Evolutionary conservation across 2,329 filamentous ascomycete species (phyloP).

Genomic region (Phialocephala sp.): DNA sequence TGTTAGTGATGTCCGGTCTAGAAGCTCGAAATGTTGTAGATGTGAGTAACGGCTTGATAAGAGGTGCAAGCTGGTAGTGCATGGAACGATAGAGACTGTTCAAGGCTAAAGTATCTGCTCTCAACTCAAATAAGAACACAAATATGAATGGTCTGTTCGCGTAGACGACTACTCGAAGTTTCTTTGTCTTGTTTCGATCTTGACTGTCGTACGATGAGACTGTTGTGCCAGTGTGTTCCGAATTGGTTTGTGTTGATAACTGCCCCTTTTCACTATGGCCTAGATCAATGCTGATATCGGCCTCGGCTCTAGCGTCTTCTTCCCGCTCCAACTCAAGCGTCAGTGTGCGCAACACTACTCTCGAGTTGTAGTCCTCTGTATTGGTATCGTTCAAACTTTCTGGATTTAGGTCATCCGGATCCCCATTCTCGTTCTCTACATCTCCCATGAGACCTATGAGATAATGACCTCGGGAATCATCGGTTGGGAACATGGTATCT

Average conservation of each 20-base stretch:
- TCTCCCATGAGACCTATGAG: conserved; percentile 73
- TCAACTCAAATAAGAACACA: conserved; percentile 71
- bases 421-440: conserved; percentile 53
- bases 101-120: conserved; percentile 62
- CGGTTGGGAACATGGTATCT: not conserved
- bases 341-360: conserved; percentile 68
- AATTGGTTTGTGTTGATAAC: conserved; percentile 25
- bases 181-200: conserved; percentile 59
- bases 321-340: conserved; percentile 65
- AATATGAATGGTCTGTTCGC: conserved; percentile 78
- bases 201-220: conserved; percentile 49
- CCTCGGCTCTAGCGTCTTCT: conserved; percentile 48
- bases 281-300: conserved; percentile 54
- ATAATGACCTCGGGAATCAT: conserved; percentile 55
- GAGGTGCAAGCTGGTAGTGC: conserved; percentile 64
- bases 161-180: conserved; percentile 74
- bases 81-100: conserved; percentile 63
- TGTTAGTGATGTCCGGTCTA: conserved; percentile 47
- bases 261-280: conserved; percentile 28
- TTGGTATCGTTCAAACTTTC: conserved; percentile 19
- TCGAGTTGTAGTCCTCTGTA: conserved; percentile 49
- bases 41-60: conserved; percentile 60
- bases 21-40: conserved; percentile 63
- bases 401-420: conserved; percentile 23
- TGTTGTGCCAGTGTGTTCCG: conserved; percentile 36